These are phyloP conservation scores for Trypanosomatidae sp. DNA, from an alignment of 208 protist species.

Conservation along the genomic window DNA sequence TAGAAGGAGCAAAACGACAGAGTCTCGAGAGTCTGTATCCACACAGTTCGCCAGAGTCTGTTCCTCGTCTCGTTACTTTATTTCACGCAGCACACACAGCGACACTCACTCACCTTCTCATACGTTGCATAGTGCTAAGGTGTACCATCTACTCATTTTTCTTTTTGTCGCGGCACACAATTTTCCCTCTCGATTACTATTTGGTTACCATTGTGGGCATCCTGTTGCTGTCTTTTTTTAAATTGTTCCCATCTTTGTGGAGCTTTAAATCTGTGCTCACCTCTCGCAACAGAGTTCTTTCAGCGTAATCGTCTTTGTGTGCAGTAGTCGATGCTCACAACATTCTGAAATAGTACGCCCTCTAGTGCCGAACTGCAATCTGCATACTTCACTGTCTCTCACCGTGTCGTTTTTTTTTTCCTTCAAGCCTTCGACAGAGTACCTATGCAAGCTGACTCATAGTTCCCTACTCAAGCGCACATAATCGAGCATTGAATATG, in stretches of 20 bases:
- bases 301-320: background rate
- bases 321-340: background rate
- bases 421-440: background rate
- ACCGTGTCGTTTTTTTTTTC: background rate
- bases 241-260: background rate
- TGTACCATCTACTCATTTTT: background rate
- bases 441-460: background rate
- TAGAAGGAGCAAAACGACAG: too few relatives aligned
- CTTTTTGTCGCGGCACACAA: background rate
- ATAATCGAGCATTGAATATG: conserved; percentile 1
- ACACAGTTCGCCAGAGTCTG: background rate
- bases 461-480: background rate
- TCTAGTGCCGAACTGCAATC: background rate
- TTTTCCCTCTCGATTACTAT: background rate
- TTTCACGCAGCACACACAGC: background rate
- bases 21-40: background rate
- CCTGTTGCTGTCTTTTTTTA: background rate
- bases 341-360: background rate
- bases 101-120: background rate
- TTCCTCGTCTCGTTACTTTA: background rate
- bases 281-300: background rate
- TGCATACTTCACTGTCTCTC: background rate
- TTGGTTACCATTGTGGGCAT: background rate
- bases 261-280: background rate
- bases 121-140: background rate